Conservation (phyloP, 148 eudicot genomes). For the Linanthus parryae region DNA sequence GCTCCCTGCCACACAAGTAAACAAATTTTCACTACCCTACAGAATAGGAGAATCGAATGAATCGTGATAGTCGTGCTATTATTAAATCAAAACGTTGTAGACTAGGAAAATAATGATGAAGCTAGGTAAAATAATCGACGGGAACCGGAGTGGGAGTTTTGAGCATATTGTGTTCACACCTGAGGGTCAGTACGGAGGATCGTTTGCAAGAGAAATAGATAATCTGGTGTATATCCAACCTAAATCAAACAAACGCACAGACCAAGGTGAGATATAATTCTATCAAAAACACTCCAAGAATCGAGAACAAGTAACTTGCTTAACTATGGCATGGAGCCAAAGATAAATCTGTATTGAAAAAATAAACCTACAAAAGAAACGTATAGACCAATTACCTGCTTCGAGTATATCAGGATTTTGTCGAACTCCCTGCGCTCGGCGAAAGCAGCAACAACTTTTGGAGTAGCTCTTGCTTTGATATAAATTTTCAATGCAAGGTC, state of each 20-base stretch:
- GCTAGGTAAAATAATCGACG: neutral
- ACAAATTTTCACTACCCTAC: neutral
- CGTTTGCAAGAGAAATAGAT: conserved; percentile 91
- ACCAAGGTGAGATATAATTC: neutral
- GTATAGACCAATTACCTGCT: conserved; percentile 49
- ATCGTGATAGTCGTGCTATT: neutral
- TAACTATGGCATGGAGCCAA: neutral
- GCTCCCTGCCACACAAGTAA: conserved; percentile 64
- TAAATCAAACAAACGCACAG: conserved; percentile 20
- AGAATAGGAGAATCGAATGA: neutral
- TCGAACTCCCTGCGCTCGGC: conserved; percentile 96
- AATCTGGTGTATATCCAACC: conserved; percentile 97
- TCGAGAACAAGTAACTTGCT: neutral
- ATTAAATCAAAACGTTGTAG: neutral
- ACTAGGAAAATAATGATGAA: neutral
- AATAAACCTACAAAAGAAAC: neutral
- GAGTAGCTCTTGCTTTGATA: conserved; percentile 95
- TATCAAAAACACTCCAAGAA: neutral
- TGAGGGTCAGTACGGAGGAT: conserved; percentile 89
- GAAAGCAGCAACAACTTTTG: conserved; percentile 95
- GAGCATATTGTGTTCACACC: conserved; percentile 31
- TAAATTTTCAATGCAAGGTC: conserved; percentile 95
- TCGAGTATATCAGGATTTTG: conserved; percentile 88
- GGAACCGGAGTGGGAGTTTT: too few species aligned
- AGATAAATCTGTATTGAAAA: neutral